Conservation (phyloP, 2,329 filamentous ascomycete species). For the Falciphora oryzae region DNA sequence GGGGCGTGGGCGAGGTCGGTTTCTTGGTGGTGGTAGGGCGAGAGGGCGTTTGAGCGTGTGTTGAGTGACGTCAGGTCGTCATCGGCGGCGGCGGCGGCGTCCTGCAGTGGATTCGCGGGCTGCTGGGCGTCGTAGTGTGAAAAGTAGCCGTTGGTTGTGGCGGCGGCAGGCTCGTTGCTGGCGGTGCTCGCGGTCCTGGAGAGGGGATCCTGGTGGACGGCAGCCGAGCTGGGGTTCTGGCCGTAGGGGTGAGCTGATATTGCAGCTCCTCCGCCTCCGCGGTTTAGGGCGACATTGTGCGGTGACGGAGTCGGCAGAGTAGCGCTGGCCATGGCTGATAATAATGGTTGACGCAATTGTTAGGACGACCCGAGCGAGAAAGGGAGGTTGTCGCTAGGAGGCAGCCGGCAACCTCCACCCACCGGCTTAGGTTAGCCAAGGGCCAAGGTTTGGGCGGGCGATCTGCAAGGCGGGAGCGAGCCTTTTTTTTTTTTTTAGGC, state of each 20-base stretch:
- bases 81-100: slow-evolving; percentile 12
- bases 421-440: not conserved
- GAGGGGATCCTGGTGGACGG: not conserved
- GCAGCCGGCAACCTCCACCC: not conserved
- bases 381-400: not conserved
- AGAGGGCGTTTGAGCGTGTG: slow-evolving; percentile 27
- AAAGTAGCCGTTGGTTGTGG: slow-evolving; percentile 23
- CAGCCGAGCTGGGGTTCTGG: not conserved
- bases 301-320: not conserved
- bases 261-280: slow-evolving; percentile 1
- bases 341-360: slow-evolving; percentile 9
- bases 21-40: slow-evolving; percentile 15
- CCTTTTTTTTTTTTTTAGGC: too few species aligned
- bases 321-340: slow-evolving; percentile 6
- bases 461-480: not conserved
- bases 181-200: slow-evolving; percentile 6
- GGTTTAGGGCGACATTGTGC: not conserved
- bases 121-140: slow-evolving; percentile 21
- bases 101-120: slow-evolving; percentile 10
- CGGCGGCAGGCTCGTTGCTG: not conserved
- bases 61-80: slow-evolving; percentile 31
- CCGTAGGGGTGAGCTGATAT: not conserved
- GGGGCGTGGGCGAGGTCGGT: slow-evolving; percentile 19
- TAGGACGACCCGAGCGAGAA: slow-evolving; percentile 1
- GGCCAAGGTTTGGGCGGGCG: not conserved